phyloP scores from a whole-genome alignment of 2,329 filamentous ascomycete species.

The Aspergillus sp. region DNA sequence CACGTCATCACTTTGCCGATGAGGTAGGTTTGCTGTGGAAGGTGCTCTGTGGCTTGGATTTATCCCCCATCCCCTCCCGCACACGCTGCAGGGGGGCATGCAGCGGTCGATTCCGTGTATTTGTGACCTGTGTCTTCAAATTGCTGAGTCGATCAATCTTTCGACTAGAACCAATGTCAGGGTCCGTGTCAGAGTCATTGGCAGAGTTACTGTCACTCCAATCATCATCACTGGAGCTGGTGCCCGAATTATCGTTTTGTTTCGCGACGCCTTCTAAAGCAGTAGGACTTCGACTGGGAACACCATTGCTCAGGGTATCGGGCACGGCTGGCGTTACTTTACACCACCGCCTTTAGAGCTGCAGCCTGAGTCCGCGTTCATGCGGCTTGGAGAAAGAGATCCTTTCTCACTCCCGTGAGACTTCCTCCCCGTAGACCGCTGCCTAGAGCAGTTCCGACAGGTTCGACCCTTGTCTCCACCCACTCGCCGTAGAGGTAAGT shows the following conservation, averaged over 20 bases:
- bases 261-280: too few relatives aligned
- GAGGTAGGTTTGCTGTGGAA: neutral
- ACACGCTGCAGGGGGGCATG: too few relatives aligned
- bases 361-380: neutral
- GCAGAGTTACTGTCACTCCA: neutral
- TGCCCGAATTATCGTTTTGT: neutral
- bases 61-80: too few relatives aligned
- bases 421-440: neutral
- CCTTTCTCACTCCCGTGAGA: neutral
- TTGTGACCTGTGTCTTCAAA: neutral
- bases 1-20: neutral
- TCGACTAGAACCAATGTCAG: neutral
- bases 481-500: neutral
- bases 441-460: conserved; percentile 5
- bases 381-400: neutral
- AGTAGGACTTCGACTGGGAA: neutral
- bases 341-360: neutral
- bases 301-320: neutral
- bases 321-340: neutral
- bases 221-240: neutral
- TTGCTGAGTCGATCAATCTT: neutral
- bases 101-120: too few relatives aligned
- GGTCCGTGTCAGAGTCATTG: neutral
- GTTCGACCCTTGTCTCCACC: conserved; percentile 2
- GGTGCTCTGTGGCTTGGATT: too few relatives aligned